Evolutionary conservation across 140 eudicot species (phyloP).

Genomic region (Stevia rebaudiana): DNA sequence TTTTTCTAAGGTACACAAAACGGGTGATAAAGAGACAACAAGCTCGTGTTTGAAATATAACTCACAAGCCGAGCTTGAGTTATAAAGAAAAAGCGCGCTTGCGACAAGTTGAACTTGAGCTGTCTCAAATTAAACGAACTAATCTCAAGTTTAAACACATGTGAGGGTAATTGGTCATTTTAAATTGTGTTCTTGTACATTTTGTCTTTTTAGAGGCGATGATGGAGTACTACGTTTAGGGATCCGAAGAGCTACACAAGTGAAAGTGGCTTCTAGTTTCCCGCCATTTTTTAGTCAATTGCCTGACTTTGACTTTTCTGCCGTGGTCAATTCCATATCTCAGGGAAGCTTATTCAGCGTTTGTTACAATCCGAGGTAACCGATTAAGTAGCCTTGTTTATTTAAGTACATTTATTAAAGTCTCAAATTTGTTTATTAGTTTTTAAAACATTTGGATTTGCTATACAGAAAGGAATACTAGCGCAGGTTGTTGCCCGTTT

Average conservation of each 20-base stretch:
- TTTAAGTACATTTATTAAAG: no score
- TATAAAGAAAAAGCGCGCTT: background rate
- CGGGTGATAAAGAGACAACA: no score
- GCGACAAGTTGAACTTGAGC: no score
- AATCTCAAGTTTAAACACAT: background rate
- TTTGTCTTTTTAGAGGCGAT: slow-evolving; percentile 51
- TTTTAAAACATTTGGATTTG: no score
- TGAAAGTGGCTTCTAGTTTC: slow-evolving; percentile 31
- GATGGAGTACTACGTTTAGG: slow-evolving; percentile 94
- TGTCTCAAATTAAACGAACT: no score
- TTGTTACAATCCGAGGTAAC: slow-evolving; percentile 84
- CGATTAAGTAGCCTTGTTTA: background rate
- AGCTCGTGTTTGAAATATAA: no score
- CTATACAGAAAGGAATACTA: no score
- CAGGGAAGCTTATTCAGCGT: slow-evolving; percentile 43
- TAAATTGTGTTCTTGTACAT: background rate
- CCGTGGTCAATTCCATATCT: slow-evolving; percentile 59
- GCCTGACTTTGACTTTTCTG: slow-evolving; percentile 33
- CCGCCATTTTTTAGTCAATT: slow-evolving; percentile 35
- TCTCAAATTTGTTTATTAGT: no score
- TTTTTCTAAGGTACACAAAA: slow-evolving; percentile 40
- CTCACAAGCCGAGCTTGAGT: background rate
- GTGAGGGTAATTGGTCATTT: background rate
- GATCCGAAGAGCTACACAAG: slow-evolving; percentile 73
- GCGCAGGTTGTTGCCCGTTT: no score